Percentiles rank a stretch among this genome's conserved stretches.
These are phyloP conservation scores for Pinus tabuliformis DNA, from an alignment of 75 land plant species.

Conservation along the genomic window DNA sequence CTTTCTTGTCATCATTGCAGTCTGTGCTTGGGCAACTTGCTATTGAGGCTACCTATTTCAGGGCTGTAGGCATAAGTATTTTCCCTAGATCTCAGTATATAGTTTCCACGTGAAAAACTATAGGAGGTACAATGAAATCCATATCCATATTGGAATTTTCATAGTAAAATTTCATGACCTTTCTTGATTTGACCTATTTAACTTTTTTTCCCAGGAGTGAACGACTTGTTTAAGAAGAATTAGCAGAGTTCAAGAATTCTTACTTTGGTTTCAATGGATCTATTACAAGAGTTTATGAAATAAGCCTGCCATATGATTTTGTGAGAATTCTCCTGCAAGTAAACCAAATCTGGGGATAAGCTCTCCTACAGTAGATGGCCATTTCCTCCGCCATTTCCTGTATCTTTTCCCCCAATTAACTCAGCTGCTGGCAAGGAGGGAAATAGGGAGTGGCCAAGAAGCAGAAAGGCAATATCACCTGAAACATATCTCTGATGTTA, in stretches of 20 bases:
- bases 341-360: neutral
- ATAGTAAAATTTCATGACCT: neutral
- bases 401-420: neutral
- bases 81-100: neutral
- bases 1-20: too few species aligned
- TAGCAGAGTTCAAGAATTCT: neutral
- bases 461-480: too few species aligned
- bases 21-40: too few species aligned
- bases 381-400: neutral
- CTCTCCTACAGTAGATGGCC: neutral
- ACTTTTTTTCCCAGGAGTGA: neutral
- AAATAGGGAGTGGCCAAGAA: too few species aligned
- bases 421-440: neutral
- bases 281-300: neutral
- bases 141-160: neutral
- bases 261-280: neutral
- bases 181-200: neutral
- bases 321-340: neutral
- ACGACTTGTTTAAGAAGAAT: neutral
- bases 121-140: neutral
- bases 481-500: too few species aligned
- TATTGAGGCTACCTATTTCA: too few species aligned
- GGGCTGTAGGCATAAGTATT: too few species aligned
- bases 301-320: too few species aligned
- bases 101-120: neutral